These are phyloP conservation scores for Xylaria sp. DNA, from an alignment of 2,329 filamentous ascomycete genomes.

Conservation along the genomic window DNA sequence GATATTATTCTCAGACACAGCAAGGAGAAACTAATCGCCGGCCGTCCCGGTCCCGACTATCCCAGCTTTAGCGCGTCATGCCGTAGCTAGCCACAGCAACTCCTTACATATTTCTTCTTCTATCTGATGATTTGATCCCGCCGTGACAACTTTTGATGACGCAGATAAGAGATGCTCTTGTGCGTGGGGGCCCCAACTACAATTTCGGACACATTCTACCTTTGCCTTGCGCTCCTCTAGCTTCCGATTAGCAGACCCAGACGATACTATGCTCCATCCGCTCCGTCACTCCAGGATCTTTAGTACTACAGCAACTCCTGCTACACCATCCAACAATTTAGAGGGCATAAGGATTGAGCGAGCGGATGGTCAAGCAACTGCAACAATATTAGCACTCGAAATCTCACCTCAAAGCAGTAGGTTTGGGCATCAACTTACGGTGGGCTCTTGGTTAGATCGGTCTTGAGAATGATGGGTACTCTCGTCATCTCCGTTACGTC, in stretches of 20 bases:
- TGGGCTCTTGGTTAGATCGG: constrained; percentile 97
- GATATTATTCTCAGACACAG: constrained; percentile 24
- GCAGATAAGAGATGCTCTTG: constrained; percentile 45
- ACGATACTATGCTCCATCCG: constrained; percentile 30
- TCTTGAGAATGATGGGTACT: constrained; percentile 98
- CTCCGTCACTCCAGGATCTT: constrained; percentile 26
- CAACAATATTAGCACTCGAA: constrained; percentile 51
- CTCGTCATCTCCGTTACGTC: constrained; percentile 98
- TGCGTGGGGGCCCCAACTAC: constrained; percentile 32
- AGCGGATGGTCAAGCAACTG: constrained; percentile 75
- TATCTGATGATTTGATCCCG: constrained; percentile 28
- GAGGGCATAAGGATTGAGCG: constrained; percentile 71
- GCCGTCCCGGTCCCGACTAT: constrained; percentile 25
- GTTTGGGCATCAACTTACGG: constrained; percentile 77
- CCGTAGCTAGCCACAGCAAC: constrained; percentile 40
- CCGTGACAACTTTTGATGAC: constrained; percentile 42
- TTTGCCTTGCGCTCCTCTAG: constrained; percentile 35
- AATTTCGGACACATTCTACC: constrained; percentile 47
- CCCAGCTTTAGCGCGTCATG: constrained; percentile 37
- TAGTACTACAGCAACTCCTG: constrained; percentile 25
- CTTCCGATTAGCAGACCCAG: constrained; percentile 38
- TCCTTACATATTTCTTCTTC: constrained; percentile 44
- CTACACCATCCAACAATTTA: constrained; percentile 38
- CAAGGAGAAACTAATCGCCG: constrained; percentile 19
- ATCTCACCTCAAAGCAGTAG: background rate